Evolutionary conservation across 1,139 yeast genomes (phyloP).

Genomic region (Arxiozyma slooffiae): DNA sequence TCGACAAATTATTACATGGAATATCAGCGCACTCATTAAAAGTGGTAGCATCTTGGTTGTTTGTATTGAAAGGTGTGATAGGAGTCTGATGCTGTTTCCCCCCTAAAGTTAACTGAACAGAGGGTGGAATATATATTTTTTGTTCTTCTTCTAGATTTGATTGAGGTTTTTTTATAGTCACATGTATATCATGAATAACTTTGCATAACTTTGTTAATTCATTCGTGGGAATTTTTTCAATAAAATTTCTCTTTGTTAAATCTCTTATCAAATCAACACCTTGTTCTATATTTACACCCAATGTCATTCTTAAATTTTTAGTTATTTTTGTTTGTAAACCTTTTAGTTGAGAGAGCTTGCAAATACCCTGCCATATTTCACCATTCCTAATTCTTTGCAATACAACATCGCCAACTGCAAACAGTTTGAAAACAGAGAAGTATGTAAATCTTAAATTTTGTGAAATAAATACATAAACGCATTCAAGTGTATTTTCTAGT

Average conservation of each 20-base stretch:
- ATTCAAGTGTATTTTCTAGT: conserved; percentile 21
- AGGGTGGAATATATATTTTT: conserved; percentile 3
- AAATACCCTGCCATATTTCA: conserved; percentile 21
- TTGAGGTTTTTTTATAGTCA: conserved; percentile 3
- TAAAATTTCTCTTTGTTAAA: conserved; percentile 12
- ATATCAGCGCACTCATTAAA: background rate
- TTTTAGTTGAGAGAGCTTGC: conserved; percentile 13
- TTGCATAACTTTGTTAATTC: conserved; percentile 13
- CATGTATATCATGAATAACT: conserved; percentile 7
- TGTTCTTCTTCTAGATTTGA: background rate
- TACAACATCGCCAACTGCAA: conserved; percentile 27
- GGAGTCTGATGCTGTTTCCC: background rate
- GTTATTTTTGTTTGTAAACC: conserved; percentile 15
- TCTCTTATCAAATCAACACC: conserved; percentile 13
- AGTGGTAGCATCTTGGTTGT: background rate
- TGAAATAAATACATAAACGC: conserved; percentile 20
- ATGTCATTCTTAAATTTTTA: conserved; percentile 17
- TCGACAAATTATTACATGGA: background rate
- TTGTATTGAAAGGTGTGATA: too few species aligned
- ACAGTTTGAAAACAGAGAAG: conserved; percentile 28
- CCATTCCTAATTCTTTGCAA: conserved; percentile 24
- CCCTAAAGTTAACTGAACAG: background rate
- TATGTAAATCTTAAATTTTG: conserved; percentile 24
- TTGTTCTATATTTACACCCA: conserved; percentile 15
- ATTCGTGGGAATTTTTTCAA: conserved; percentile 9